Evolutionary conservation across 768 basidiomycete genomes (phyloP).

Genomic region (Phlebiopsis gigantea): DNA sequence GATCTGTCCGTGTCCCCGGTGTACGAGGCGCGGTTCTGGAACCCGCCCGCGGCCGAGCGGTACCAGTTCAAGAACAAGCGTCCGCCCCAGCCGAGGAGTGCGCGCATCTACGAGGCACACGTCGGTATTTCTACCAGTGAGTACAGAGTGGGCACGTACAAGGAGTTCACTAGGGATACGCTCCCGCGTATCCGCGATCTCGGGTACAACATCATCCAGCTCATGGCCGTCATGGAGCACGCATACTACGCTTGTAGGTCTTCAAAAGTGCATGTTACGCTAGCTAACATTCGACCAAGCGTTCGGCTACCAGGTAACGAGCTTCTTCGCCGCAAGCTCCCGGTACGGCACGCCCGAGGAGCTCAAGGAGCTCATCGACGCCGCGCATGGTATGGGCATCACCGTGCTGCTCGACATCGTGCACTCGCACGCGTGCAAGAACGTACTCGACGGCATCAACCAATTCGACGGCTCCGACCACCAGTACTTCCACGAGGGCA

Average conservation of each 20-base stretch:
- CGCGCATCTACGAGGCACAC: slow-evolving; percentile 95
- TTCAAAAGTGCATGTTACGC: not conserved
- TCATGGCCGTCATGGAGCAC: slow-evolving; percentile 99
- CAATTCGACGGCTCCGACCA: slow-evolving; percentile 97
- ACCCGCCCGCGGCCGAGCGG: slow-evolving; percentile 65
- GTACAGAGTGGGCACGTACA: slow-evolving; percentile 86
- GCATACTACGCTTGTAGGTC: slow-evolving; percentile 92
- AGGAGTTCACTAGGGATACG: slow-evolving; percentile 84
- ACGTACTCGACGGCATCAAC: slow-evolving; percentile 92
- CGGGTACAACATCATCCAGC: slow-evolving; percentile 95
- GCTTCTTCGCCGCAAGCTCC: slow-evolving; percentile 94
- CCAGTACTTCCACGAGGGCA: slow-evolving; percentile 93
- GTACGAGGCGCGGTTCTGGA: slow-evolving; percentile 99
- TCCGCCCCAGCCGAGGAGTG: slow-evolving; percentile 58
- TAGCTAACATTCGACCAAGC: slow-evolving; percentile 40
- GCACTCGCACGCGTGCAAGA: slow-evolving; percentile 98
- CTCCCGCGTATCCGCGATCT: slow-evolving; percentile 85
- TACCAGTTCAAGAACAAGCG: slow-evolving; percentile 81
- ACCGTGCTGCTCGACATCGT: slow-evolving; percentile 95
- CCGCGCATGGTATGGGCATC: slow-evolving; percentile 89
- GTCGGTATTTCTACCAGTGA: slow-evolving; percentile 95
- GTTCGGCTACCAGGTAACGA: slow-evolving; percentile 97
- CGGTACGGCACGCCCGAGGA: slow-evolving; percentile 97
- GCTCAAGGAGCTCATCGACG: slow-evolving; percentile 91
- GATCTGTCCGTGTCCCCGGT: slow-evolving; percentile 84